Base-by-base conservation (phyloP, 2,329 filamentous ascomycete species). In the Didymellaceae sp. region DNA sequence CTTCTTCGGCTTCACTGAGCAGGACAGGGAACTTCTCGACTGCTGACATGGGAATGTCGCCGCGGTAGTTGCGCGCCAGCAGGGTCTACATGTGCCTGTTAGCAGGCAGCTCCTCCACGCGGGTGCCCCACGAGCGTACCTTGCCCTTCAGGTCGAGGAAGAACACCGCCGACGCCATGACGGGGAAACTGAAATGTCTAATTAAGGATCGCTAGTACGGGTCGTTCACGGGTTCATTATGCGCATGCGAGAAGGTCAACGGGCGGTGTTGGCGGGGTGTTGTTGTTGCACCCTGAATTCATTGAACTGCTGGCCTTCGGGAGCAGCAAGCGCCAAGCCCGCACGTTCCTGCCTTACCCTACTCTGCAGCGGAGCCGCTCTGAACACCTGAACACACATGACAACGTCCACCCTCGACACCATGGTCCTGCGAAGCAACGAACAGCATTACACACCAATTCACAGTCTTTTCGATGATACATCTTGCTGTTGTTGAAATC, bases 111-210 rank as follows among this genome's bases (percentile, higher is more conserved):
- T 58, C 43, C 54, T 45, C 38, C 49, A 40, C 35, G 39, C 24
- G 24, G 37, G 37, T 55, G 44, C 62, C 61, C 62, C 62, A 64
- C 59, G 54, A 61, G 58, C 79, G 57, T 76, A 95, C 91, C 89
- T 99, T 99, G 90, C 94, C 94, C 91, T 99, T 99, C 64, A 99
- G 84, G 77, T 99, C 94, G 69, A 99, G 88, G 75, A 99, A 99
- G 84, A 99, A 99, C 70, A 99, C 75, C 60, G 94, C 94, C 54
- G 94, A 99, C 65, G 94, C 94, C 94, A 99, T 99, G 73, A 66
- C 81, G 57, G 17, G 37, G 17, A 13, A 30, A 41, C 21, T 28
- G 32, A 22, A 37, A 35, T 44, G 34, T 41, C 38, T 33, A 45
- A 50, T 33, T 26, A 37, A 17, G 25, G n/a, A 31, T 24, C 16